phyloP scores from a whole-genome alignment of 139 green algal species.

The Mesotaenium endlicherianum region DNA sequence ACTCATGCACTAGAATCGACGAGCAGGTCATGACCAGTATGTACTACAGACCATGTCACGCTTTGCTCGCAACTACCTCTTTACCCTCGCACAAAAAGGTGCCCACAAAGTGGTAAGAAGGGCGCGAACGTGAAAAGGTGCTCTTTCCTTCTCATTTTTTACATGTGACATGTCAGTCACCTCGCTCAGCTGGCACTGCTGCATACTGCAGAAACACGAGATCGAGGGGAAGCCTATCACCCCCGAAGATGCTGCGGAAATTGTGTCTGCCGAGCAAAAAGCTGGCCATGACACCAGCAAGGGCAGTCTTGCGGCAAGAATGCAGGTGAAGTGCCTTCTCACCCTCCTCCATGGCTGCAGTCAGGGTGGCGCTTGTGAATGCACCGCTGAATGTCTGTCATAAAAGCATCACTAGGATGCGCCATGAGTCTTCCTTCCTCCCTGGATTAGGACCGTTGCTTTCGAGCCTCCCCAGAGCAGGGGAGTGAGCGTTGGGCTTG shows the following conservation, averaged over 20 bases:
- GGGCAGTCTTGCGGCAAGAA: neutral
- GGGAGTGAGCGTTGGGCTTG: no score
- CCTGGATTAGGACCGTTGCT: no score
- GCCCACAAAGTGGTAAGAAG: neutral
- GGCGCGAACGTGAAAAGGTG: neutral
- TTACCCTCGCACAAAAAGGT: neutral
- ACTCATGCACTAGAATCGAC: no score
- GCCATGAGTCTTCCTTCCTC: no score
- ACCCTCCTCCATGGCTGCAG: no score
- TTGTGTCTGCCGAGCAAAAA: neutral
- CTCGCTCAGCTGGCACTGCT: neutral
- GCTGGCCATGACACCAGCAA: neutral
- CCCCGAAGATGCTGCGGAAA: neutral
- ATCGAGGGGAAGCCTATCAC: neutral
- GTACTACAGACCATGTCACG: neutral
- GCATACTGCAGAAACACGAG: neutral
- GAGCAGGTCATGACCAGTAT: neutral
- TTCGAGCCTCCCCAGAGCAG: no score
- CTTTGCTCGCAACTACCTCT: neutral
- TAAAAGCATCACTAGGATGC: no score
- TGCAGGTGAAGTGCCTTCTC: constrained; percentile 21
- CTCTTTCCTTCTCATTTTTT: neutral
- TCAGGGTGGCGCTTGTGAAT: no score
- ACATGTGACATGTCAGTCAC: neutral
- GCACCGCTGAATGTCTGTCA: no score